Conservation (phyloP, 1,284 basidiomycete genomes). For the Microbotryum saponariae region DNA sequence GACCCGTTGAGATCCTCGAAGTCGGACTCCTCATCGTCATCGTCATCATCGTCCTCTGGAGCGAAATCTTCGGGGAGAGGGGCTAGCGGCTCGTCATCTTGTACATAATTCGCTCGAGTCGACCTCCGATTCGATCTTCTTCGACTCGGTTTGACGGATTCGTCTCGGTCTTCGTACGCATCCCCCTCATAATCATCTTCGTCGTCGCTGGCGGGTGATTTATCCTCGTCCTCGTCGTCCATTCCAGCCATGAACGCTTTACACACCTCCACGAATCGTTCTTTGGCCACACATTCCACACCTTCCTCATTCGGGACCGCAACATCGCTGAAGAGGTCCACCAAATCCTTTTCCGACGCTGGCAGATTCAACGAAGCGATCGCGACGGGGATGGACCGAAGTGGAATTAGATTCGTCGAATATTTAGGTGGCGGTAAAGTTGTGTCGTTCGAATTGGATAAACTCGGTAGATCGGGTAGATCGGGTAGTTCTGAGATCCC, state of each 20-base stretch:
- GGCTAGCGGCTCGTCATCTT: background rate
- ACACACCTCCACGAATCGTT: conserved; percentile 21
- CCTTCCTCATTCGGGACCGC: conserved; percentile 21
- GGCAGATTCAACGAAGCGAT: conserved; percentile 5
- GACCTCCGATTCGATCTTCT: background rate
- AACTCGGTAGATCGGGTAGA: background rate
- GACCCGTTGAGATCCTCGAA: background rate
- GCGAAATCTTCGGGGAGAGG: background rate
- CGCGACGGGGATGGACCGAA: conserved; percentile 8
- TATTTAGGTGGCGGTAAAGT: too few species aligned
- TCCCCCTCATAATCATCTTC: background rate
- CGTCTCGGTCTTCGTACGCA: background rate
- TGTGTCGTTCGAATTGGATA: too few species aligned
- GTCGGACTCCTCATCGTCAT: background rate
- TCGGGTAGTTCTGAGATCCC: background rate
- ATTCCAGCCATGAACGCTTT: conserved; percentile 8
- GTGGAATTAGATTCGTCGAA: conserved; percentile 12
- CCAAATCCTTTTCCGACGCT: conserved; percentile 4
- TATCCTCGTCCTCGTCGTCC: background rate
- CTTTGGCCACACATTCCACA: conserved; percentile 19
- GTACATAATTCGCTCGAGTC: background rate
- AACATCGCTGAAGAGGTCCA: conserved; percentile 26
- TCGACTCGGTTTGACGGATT: background rate
- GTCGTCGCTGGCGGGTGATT: background rate
- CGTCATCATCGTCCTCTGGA: conserved; percentile 2